Base-by-base conservation (phyloP, 176 grass and related monocot genomes). In the Phyllostachys edulis region DNA sequence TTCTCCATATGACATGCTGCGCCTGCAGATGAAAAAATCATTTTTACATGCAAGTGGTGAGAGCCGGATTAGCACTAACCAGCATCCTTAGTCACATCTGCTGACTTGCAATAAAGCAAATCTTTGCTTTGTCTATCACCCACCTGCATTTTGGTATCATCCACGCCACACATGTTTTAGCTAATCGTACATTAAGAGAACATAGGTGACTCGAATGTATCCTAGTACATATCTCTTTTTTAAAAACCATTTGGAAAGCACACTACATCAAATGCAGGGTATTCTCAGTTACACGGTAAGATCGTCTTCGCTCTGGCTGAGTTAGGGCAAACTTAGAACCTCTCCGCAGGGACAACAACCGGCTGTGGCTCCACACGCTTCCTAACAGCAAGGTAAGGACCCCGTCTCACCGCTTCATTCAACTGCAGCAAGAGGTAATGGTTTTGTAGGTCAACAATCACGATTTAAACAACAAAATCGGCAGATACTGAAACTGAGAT, bases 381-480 rank as follows among this genome's bases (percentile, higher is more conserved):
- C 87, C 80, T 95, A 2, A 87, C 60, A 40, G 73, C 50, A 44
- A 91, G 85, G 64, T 93, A 98, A 26, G 95, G 95, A 29, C 91
- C 95, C 49, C 92, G 91, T 83, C 49, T 89, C 18, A 98, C 91
- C 3, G 92, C 92, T 91, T 93, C 92, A 72, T 90, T 94, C 85
- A 98, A 80, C 92, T 98, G 91, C 77, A 79, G 42, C 57, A 82
- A 60, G 59, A 61, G 24, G 1, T 67, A 63, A 69, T 61, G 71
- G 15, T 50, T 69, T 40, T 62, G 21, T 61, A 15, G 16, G 24
- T 85, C 76, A 67, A 73, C 27, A 68, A 13, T 59, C 20, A 51
- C 5, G 10, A 40, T 67, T 57, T 21, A 32, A 72, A 50, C 1
- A 56, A 16, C 7, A 78, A 60, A 89, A n/a, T 4, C 40, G 55